Evolutionary conservation across 495 filamentous ascomycete species (phyloP).

Genomic region (Chaetomium cochliodes): DNA sequence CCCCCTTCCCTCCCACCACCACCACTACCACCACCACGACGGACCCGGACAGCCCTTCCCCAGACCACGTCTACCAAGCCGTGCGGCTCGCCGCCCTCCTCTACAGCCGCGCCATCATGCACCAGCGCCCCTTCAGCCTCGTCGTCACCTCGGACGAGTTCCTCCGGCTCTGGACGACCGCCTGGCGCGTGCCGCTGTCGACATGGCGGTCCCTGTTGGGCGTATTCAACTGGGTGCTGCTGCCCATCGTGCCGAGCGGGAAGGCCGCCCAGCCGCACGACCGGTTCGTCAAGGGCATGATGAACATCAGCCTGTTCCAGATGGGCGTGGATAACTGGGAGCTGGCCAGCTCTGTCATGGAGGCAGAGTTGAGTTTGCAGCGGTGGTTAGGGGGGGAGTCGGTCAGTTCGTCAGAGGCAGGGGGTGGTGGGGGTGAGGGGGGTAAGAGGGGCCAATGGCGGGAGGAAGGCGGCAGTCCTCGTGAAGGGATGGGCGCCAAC

Average conservation of each 20-base stretch:
- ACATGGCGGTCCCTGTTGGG: conserved; percentile 38
- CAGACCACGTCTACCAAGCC: conserved; percentile 38
- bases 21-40: not conserved
- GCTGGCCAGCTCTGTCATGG: conserved; percentile 31
- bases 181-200: conserved; percentile 37
- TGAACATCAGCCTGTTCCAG: conserved; percentile 36
- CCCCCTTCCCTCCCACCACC: not conserved
- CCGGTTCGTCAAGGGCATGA: conserved; percentile 37
- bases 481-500: not conserved
- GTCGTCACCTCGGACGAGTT: conserved; percentile 30
- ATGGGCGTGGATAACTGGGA: conserved; percentile 43
- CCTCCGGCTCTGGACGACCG: conserved; percentile 38
- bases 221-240: conserved; percentile 36
- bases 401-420: not conserved
- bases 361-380: conserved; percentile 30
- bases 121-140: conserved; percentile 31
- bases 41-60: not conserved
- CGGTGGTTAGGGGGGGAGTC: conserved; percentile 32
- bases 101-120: conserved; percentile 38
- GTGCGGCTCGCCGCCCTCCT: conserved; percentile 37
- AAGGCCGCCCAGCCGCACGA: conserved; percentile 27
- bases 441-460: not conserved
- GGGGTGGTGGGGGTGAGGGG: not conserved
- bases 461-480: not conserved
- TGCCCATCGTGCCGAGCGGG: conserved; percentile 22